Conservation (phyloP, 2,329 filamentous ascomycete genomes). For the Paraphoma sp. region DNA sequence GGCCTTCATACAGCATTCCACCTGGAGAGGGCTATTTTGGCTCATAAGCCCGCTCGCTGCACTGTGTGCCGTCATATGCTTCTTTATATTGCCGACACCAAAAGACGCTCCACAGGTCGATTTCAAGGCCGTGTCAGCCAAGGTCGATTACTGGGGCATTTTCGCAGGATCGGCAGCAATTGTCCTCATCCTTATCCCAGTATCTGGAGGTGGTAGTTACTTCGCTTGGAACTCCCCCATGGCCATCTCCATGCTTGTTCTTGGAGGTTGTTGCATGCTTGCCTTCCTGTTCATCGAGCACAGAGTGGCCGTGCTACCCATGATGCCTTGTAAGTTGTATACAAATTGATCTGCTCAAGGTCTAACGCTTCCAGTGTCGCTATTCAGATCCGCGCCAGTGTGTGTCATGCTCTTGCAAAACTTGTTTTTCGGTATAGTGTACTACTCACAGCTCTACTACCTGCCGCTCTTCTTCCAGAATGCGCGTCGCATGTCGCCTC, state of each 20-base stretch:
- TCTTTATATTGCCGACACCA: conserved; percentile 41
- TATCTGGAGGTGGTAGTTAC: conserved; percentile 66
- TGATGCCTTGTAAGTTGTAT: conserved; percentile 58
- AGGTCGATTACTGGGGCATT: conserved; percentile 67
- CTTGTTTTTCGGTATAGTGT: conserved; percentile 66
- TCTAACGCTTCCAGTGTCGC: conserved; percentile 46
- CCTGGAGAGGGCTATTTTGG: conserved; percentile 33
- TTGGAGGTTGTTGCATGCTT: conserved; percentile 56
- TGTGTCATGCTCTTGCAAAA: conserved; percentile 63
- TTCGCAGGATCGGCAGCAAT: conserved; percentile 62
- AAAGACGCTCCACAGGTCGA: conserved; percentile 57
- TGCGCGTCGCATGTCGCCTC: conserved; percentile 53
- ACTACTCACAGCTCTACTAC: conserved; percentile 67
- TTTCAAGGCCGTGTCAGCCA: conserved; percentile 56
- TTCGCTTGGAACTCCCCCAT: conserved; percentile 64
- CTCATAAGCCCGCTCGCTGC: conserved; percentile 23
- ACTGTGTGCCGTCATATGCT: conserved; percentile 15
- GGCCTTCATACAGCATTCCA: conserved; percentile 22
- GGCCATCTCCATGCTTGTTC: conserved; percentile 65
- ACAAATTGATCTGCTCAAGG: not conserved
- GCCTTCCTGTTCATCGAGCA: conserved; percentile 63
- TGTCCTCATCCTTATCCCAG: conserved; percentile 67
- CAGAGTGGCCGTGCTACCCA: conserved; percentile 62
- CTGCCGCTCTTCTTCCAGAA: conserved; percentile 69
- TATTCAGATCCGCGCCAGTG: conserved; percentile 63